These are phyloP conservation scores for Hymenoscyphus linearis DNA, from an alignment of 2,329 filamentous ascomycete species.

Conservation along the genomic window DNA sequence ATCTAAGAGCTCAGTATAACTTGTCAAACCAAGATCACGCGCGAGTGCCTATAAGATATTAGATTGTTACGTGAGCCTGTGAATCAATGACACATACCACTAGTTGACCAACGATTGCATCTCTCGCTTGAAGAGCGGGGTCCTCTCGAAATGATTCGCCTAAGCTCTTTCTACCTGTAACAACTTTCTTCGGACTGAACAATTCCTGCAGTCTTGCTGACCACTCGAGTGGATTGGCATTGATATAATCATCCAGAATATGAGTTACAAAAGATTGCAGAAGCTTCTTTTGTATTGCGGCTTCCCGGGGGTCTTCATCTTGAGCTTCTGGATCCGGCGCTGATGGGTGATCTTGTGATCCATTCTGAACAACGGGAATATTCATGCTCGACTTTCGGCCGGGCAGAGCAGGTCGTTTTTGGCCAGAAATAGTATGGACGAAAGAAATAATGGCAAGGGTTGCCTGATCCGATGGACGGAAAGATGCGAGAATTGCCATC, in stretches of 20 bases:
- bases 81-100: too few relatives aligned
- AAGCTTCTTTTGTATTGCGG: constrained; percentile 56
- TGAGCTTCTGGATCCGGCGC: constrained; percentile 58
- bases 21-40: constrained; percentile 50
- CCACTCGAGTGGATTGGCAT: constrained; percentile 55
- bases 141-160: constrained; percentile 61
- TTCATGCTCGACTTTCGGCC: constrained; percentile 53
- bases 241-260: constrained; percentile 68
- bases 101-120: constrained; percentile 66
- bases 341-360: constrained; percentile 37
- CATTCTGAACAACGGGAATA: constrained; percentile 48
- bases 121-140: constrained; percentile 53
- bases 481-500: constrained; percentile 63
- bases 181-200: constrained; percentile 57
- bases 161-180: constrained; percentile 57
- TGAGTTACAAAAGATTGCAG: constrained; percentile 75
- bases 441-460: constrained; percentile 68
- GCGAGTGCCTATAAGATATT: constrained; percentile 35
- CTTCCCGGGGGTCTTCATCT: constrained; percentile 51
- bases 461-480: constrained; percentile 57
- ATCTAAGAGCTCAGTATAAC: constrained; percentile 39
- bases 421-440: constrained; percentile 62
- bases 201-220: constrained; percentile 62
- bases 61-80: too few relatives aligned
- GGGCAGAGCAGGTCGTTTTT: constrained; percentile 59